Evolutionary conservation across 2,329 filamentous ascomycete species (phyloP).

Genomic region (Zelopaecilomyces penicillatus): DNA sequence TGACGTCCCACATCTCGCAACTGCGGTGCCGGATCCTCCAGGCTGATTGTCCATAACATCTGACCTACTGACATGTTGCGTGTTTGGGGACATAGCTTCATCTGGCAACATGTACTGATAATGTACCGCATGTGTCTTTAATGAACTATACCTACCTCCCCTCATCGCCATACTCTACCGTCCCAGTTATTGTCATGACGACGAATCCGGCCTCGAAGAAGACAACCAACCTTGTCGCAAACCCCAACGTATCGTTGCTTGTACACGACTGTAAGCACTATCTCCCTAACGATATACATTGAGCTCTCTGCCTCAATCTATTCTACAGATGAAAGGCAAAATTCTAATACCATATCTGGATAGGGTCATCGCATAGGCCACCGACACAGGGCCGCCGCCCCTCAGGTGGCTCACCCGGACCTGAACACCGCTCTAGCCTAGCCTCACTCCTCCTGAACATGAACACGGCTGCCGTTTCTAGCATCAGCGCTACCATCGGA

Average conservation of each 20-base stretch:
- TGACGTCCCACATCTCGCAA: not conserved
- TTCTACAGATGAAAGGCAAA: too few species aligned
- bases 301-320: slow-evolving; percentile 65
- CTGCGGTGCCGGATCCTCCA: not conserved
- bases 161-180: slow-evolving; percentile 56
- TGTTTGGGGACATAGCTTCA: slow-evolving; percentile 58
- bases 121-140: slow-evolving; percentile 83
- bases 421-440: slow-evolving; percentile 61
- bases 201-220: slow-evolving; percentile 73
- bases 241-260: slow-evolving; percentile 84
- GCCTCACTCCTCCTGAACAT: slow-evolving; percentile 80
- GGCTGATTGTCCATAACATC: slow-evolving; percentile 39
- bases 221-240: slow-evolving; percentile 71
- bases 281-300: slow-evolving; percentile 98
- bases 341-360: not conserved
- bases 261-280: slow-evolving; percentile 74
- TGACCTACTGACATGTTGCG: not conserved
- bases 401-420: slow-evolving; percentile 54
- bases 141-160: slow-evolving; percentile 99
- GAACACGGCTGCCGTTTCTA: slow-evolving; percentile 79
- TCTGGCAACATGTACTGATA: slow-evolving; percentile 78
- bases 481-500: slow-evolving; percentile 89
- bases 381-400: slow-evolving; percentile 58
- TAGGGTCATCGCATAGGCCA: slow-evolving; percentile 82
- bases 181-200: slow-evolving; percentile 93